Base-by-base conservation (phyloP, 106 monocot species). In the Dendrobium nobile region DNA sequence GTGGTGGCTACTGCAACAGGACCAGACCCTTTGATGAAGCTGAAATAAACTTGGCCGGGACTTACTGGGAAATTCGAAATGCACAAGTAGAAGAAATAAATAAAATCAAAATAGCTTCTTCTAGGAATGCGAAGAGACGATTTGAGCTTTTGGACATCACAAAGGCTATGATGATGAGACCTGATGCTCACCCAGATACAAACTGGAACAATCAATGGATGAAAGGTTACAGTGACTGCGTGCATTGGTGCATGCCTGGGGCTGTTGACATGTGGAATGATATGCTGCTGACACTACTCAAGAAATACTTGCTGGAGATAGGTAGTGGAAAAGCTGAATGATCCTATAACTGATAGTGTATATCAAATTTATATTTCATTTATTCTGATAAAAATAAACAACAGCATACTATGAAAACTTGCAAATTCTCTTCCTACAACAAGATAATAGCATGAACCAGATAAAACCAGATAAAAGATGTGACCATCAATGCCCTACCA, bases 181-280 rank as follows among this genome's bases (percentile, higher is more conserved):
- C 85, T 2, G 95, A 92, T 78, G 92, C 72, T 1, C 90, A 95
- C 73, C 95, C 95, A 0, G 92, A 84, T 9, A 7, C 40, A 2
- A 92, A 95, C 73, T 92, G 90, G 90, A 84, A 95, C 82, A 86
- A 87, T 22, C 8, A 79, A 72, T 92, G 90, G 88, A 85, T 85
- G 81, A 84, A 26, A 61, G 85, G 84, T 8, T 54, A 77, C 51
- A 89, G 61, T 72, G 95, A 92, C 27, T 94, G 94, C 19, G 22
- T 88, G 77, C 94, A 94, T 47, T 94, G 94, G 94, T 94, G 94
- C 83, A 26, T 95, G 79, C 92, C 95, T 0, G 92, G 95, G 18
- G 80, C 90, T 5, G 64, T 95, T 72, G 95, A 95, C 78, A 77
- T 78, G 20, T 95, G 95, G 95, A 95, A 90, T 75, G 86, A 95